Base-by-base conservation (phyloP, 768 basidiomycete genomes). In the Gyrodon lividus region DNA sequence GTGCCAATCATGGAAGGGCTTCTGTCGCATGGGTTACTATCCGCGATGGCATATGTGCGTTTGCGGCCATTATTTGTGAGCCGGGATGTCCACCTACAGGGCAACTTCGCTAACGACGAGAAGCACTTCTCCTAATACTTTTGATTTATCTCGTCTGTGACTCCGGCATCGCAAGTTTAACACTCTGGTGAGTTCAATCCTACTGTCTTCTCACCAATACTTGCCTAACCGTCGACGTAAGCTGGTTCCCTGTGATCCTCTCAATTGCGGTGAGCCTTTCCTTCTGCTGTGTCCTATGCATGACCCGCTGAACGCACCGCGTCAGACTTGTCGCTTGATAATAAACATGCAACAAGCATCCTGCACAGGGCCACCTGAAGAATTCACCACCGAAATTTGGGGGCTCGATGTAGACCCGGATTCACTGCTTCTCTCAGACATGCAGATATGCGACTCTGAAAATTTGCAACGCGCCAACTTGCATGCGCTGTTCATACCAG, bases 31-130 rank as follows among this genome's bases (percentile, higher is more conserved):
- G 28, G 5, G 10, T 28, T 28, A 28, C 64, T 0, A 8, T 54
- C 31, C 56, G 62, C 1, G 62, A 63, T 31, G 62, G 59, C 17
- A 14, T 42, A 17, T 22, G 56, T 20, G 62, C 50, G 8, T 56
- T 54, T 37, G 30, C 26, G 2, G 19, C 33, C 38, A 37, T 43
- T 10, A 24, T 42, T 9, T 43, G 62, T 63, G 38, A 5, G 62
- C 57, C 17, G 5, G n/a, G n/a, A 28, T 10, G 28, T 10, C 10
- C 28, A 28, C 28, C 28, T 28, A 28, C 28, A 8, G 5, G 28
- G 28, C 28, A 28, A 28, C 10, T 6, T 28, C 28, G 10, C 28
- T 28, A 5, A 28, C 8, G 7, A 28, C 6, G 44, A 48, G 14
- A 22, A 43, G 48, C 26, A 24, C 48, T 43, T 2, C 44, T 45